These are phyloP conservation scores for Atkinsonella texensis DNA, from an alignment of 2,329 filamentous ascomycete species.

Conservation along the genomic window DNA sequence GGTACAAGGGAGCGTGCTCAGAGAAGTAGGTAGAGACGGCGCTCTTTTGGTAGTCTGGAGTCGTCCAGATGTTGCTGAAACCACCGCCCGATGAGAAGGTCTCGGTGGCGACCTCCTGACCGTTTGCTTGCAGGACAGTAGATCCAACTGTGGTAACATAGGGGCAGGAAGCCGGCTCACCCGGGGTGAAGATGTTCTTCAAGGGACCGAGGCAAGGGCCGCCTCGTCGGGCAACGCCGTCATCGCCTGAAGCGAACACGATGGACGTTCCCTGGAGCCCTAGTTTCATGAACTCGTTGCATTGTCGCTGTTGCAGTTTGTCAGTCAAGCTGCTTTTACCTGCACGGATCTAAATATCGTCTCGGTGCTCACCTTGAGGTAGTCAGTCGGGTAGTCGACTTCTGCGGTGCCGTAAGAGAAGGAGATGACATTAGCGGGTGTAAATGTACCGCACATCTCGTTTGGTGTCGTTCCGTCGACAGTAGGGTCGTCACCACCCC, in stretches of 20 bases:
- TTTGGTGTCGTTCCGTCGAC: slow-evolving; percentile 34
- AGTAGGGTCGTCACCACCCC: slow-evolving; percentile 33
- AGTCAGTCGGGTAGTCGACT: slow-evolving; percentile 30
- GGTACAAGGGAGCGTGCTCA: slow-evolving; percentile 6
- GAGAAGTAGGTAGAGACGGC: slow-evolving; percentile 11
- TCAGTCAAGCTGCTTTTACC: background rate
- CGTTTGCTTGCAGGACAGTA: slow-evolving; percentile 21
- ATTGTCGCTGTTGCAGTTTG: slow-evolving; percentile 20
- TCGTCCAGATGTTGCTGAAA: slow-evolving; percentile 35
- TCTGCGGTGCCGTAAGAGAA: slow-evolving; percentile 23
- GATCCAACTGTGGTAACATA: slow-evolving; percentile 39
- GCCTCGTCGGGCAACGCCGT: slow-evolving; percentile 10
- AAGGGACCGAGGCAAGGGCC: slow-evolving; percentile 12
- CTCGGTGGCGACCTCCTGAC: slow-evolving; percentile 7
- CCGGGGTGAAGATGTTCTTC: slow-evolving; percentile 32
- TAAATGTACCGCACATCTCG: slow-evolving; percentile 11
- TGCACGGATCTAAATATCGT: background rate
- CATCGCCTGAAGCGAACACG: slow-evolving; percentile 25
- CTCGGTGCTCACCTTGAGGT: slow-evolving; percentile 20
- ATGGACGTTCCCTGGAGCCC: slow-evolving; percentile 30
- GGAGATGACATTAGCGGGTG: slow-evolving; percentile 25
- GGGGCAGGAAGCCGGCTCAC: slow-evolving; percentile 34
- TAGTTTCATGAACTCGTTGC: slow-evolving; percentile 33
- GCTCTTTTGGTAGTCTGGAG: slow-evolving; percentile 33
- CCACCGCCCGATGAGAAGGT: slow-evolving; percentile 36